phyloP scores from a whole-genome alignment of 257 asterid species.

The Plantago elongata region DNA sequence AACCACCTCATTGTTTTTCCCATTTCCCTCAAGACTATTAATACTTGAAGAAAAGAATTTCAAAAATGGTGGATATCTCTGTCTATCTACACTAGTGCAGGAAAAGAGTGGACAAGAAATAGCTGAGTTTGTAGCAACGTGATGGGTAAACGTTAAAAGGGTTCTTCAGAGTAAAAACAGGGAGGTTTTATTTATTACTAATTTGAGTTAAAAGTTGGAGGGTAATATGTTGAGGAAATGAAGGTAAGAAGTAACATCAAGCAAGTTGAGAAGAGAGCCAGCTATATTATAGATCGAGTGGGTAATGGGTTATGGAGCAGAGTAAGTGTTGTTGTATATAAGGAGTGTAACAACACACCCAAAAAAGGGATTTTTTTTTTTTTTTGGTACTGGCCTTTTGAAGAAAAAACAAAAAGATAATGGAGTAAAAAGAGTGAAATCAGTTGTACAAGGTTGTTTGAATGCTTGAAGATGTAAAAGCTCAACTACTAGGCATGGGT shows the following conservation, averaged over 20 bases:
- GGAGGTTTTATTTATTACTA: background rate
- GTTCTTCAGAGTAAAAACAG: background rate
- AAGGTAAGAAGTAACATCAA: background rate
- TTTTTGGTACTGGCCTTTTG: constrained; percentile 1
- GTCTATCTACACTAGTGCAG: background rate
- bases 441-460: background rate
- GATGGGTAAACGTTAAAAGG: background rate
- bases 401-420: background rate
- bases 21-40: background rate
- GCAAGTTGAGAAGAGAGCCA: background rate
- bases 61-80: background rate
- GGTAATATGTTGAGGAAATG: background rate
- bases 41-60: background rate
- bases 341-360: background rate
- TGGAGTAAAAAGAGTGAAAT: constrained; percentile 5
- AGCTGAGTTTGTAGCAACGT: background rate
- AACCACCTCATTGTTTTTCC: constrained; percentile 13
- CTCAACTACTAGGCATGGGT: background rate
- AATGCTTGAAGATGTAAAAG: background rate
- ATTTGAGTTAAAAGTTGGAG: background rate
- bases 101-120: background rate
- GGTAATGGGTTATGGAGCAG: background rate
- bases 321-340: background rate
- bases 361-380: background rate
- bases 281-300: background rate